Evolutionary conservation across 2,329 filamentous ascomycete genomes (phyloP), one percentile per base, ranked within the genome.

Genomic region (Fusarium sp.): DNA sequence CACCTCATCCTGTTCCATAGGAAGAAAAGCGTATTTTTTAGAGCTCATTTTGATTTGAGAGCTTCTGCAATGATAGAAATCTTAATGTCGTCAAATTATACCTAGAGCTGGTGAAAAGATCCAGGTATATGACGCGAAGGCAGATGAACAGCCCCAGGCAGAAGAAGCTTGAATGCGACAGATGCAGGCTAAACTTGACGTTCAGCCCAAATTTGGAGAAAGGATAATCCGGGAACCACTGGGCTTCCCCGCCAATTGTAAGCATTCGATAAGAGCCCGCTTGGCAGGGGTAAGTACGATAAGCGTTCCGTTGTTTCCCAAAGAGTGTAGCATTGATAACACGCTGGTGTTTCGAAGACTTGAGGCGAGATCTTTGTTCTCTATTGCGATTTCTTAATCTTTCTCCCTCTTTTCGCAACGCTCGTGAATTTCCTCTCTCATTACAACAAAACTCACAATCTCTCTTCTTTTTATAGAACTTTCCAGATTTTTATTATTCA

Each of bases 1-100:
- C n/a, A 88, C 81, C 64, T 88, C 87, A 32, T 85, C 85, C 12
- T 88, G 87, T 60, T 88, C 88, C 89, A 91, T 91, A 9, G 88
- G 85, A 65, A 91, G 78, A 69, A 91, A 86, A 9, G 88, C 87
- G 75, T 91, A 91, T 71, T 85, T 87, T 76, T 90, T 90, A 45
- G 81, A 80, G 62, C 81, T 83, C 83, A 85, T 85, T n/a, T 14
- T 46, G 14, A 19, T 17, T 32, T 19, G 10, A 65, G 56, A 43
- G 26, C 49, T n/a, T 4, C 32, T 34, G 23, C 7, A 4, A 26
- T 17, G 14, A 39, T 14, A 24, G 5, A 3, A 20, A 8, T 21
- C 4, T 26, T 17, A 15, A 10, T 23, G 15, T 14, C 26, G 15
- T 7, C 9, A 15, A 36, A 39, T 40, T 32, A 43, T 32, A 34